Base-by-base conservation (phyloP, 176 grass and related monocot species). In the Juncus effusus region DNA sequence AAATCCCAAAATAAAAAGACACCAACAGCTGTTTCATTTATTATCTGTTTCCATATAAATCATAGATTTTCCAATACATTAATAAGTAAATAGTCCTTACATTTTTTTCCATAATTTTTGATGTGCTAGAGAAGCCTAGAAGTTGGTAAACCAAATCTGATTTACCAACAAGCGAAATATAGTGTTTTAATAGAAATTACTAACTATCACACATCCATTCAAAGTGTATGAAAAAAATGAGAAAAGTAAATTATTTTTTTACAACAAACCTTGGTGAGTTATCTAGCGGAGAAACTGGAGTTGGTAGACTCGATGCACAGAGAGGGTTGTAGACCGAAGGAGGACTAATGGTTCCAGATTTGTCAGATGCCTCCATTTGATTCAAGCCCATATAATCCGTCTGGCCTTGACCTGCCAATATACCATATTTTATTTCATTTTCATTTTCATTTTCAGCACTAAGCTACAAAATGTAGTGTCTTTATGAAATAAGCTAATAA, bases 301-400 rank as follows among this genome's bases (percentile, higher is more conserved):
- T 35, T 68, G 61, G 80, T 65, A 39, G 65, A 76, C 42, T 54
- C 5, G 42, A 28, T 54, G 65, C 13, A 68, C 14, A 58, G 58
- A 71, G 64, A 75, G 71, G 49, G 14, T 37, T 54, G 19, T 75
- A 59, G 68, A 72, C 9, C 2, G 68, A 42, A 58, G 53, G 39
- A 56, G 45, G 55, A 62, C 60, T 39, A 60, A 40, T 59, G 55
- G 72, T 54, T 19, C 54, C 68, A 74, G 61, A 50, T 62, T 62
- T 73, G 70, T 79, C 81, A 75, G 56, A 75, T 15, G 56, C 36
- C 80, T 82, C 80, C 73, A 77, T 75, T 65, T 62, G 59, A 65
- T 77, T 82, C 47, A 82, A 71, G 73, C 58, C 80, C 65, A 72
- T 72, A 36, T n/a, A n/a, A n/a, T 59, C 65, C 63, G 42, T 63